Conservation (phyloP, 2,329 filamentous ascomycete genomes). For the Cladophialophora bantiana region DNA sequence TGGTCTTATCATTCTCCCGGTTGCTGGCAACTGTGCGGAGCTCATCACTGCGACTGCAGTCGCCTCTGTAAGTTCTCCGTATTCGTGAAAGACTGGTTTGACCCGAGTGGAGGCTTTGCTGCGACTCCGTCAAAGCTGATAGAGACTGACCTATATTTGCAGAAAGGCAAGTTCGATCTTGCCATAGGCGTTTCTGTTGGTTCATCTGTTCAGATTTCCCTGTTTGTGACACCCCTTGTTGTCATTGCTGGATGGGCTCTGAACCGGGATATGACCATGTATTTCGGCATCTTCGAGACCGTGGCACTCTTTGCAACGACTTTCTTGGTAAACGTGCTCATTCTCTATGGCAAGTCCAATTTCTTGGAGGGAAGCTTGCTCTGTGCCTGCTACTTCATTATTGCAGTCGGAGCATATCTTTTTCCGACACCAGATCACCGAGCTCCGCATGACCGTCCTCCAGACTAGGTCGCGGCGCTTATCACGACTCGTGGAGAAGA, state of each 20-base stretch:
- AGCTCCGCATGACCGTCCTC: background rate
- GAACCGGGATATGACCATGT: constrained; percentile 74
- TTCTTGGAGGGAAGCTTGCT: constrained; percentile 68
- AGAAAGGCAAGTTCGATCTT: constrained; percentile 70
- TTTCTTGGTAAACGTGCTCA: constrained; percentile 73
- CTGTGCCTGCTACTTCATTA: constrained; percentile 66
- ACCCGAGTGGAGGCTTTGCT: background rate
- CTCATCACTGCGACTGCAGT: constrained; percentile 74
- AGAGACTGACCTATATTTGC: constrained; percentile 49
- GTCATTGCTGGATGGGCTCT: constrained; percentile 82
- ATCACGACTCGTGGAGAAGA: background rate
- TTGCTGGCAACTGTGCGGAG: constrained; percentile 80
- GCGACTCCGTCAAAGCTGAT: background rate
- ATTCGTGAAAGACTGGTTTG: background rate
- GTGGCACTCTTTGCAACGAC: constrained; percentile 78
- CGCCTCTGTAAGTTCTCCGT: background rate
- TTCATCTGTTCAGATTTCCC: constrained; percentile 80
- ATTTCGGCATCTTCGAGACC: constrained; percentile 81
- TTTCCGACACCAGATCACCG: constrained; percentile 18
- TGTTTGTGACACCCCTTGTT: constrained; percentile 79
- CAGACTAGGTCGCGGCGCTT: background rate
- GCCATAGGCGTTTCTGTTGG: constrained; percentile 83
- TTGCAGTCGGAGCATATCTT: constrained; percentile 49
- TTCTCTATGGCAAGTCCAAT: constrained; percentile 64
- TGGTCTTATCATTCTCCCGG: constrained; percentile 77